Evolutionary conservation across 2,329 filamentous ascomycete species (phyloP).

Genomic region (Fusarium circinatum): DNA sequence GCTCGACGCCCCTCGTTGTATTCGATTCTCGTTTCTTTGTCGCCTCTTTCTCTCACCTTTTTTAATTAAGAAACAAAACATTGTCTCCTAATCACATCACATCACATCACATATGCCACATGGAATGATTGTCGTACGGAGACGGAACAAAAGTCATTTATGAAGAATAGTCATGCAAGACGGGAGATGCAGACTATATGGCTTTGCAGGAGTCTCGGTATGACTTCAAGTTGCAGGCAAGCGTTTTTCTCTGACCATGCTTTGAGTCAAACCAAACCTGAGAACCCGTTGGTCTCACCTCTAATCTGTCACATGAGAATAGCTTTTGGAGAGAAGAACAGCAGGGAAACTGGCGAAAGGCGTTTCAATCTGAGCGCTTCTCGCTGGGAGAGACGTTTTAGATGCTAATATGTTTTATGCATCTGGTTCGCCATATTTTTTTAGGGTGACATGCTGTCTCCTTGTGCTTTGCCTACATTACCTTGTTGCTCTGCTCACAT

Average conservation of each 20-base stretch:
- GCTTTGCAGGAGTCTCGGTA: constrained; percentile 35
- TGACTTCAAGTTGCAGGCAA: constrained; percentile 27
- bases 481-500: constrained; percentile 41
- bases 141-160: constrained; percentile 49
- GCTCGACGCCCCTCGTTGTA: constrained; percentile 64
- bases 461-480: constrained; percentile 15
- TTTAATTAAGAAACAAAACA: constrained; percentile 52
- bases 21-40: constrained; percentile 56
- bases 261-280: constrained; percentile 9
- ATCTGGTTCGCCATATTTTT: constrained; percentile 46
- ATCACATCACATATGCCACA: constrained; percentile 46
- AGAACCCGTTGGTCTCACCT: constrained; percentile 17
- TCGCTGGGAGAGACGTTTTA: constrained; percentile 30
- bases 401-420: constrained; percentile 37
- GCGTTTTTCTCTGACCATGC: constrained; percentile 21
- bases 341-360: constrained; percentile 35
- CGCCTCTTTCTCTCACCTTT: constrained; percentile 50
- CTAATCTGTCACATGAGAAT: constrained; percentile 26
- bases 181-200: constrained; percentile 48
- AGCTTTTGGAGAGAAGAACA: constrained; percentile 37
- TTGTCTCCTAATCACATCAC: constrained; percentile 48
- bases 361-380: constrained; percentile 22
- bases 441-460: constrained; percentile 35
- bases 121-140: constrained; percentile 48
- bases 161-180: constrained; percentile 51